A percentile compares a stretch with the other conserved stretches of the same genome.
phyloP scores from a whole-genome alignment of 1,284 basidiomycete genomes.

The Irpex lacteus region DNA sequence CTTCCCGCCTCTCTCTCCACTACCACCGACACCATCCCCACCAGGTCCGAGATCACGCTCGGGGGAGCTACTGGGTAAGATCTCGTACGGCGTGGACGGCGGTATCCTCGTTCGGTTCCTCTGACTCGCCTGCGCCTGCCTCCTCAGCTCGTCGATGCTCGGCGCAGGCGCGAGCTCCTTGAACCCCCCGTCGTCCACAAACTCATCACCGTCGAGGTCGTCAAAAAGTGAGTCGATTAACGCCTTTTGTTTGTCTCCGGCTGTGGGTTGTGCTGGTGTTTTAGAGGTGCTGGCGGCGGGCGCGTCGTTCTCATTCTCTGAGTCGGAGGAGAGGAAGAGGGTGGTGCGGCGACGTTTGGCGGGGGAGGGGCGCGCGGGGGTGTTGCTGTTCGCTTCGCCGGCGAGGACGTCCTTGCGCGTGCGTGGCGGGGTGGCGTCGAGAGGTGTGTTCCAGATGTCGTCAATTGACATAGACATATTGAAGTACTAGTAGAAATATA shows the following conservation, averaged over 20 bases:
- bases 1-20: conserved; percentile 20
- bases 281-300: conserved; percentile 12
- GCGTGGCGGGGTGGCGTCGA: conserved; percentile 27
- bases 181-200: conserved; percentile 21
- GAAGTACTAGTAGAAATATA: conserved; percentile 18
- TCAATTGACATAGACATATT: conserved; percentile 34
- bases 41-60: conserved; percentile 28
- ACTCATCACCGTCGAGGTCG: conserved; percentile 43
- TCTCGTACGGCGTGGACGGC: conserved; percentile 37
- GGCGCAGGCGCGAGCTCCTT: conserved; percentile 47
- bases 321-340: conserved; percentile 51
- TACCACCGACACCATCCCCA: conserved; percentile 15
- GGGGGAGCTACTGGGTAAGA: conserved; percentile 49
- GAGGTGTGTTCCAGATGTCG: conserved; percentile 46
- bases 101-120: conserved; percentile 16
- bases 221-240: conserved; percentile 69
- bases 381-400: conserved; percentile 5
- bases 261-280: conserved; percentile 12
- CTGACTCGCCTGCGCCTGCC: conserved; percentile 49
- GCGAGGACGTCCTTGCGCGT: neutral
- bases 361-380: conserved; percentile 17
- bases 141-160: conserved; percentile 47
- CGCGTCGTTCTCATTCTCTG: conserved; percentile 44
- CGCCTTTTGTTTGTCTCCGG: conserved; percentile 19
- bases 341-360: conserved; percentile 35